A percentile compares a stretch with the other conserved stretches of the same genome.
Conservation (phyloP, 73 alveolate genomes). For the Paramecium caudatum region DNA sequence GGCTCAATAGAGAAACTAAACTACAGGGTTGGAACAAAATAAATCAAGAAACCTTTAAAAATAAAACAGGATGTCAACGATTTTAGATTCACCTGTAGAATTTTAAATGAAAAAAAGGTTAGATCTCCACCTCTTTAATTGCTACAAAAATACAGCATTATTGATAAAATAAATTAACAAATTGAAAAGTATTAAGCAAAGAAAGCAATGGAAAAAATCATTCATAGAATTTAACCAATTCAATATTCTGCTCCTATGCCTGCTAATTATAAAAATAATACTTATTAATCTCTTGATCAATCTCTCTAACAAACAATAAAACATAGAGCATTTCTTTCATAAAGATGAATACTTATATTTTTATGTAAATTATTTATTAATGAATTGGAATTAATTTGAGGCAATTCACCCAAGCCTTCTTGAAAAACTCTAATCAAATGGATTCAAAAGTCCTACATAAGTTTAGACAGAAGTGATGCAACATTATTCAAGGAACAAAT, state of each 20-base stretch:
- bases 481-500: conserved; percentile 46
- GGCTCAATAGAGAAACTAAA: conserved; percentile 1
- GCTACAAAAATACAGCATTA: not conserved
- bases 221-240: not conserved
- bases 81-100: conserved; percentile 16
- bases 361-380: not conserved
- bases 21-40: not conserved
- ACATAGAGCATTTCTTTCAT: not conserved
- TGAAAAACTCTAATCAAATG: conserved; percentile 33
- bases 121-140: not conserved
- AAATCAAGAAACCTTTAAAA: not conserved
- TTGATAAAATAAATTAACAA: not conserved
- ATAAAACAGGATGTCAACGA: not conserved
- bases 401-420: conserved; percentile 57
- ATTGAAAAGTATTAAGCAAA: not conserved
- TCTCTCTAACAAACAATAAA: not conserved
- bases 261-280: too few relatives aligned
- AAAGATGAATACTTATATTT: not conserved
- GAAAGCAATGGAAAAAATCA: not conserved
- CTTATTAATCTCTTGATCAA: too few relatives aligned
- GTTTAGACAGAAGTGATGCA: conserved; percentile 69
- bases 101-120: not conserved
- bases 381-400: conserved; percentile 74
- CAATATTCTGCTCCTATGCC: not conserved
- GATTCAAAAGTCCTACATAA: conserved; percentile 62